Base-by-base conservation (phyloP, 2,329 filamentous ascomycete genomes). In the Pseudopithomyces chartarum region DNA sequence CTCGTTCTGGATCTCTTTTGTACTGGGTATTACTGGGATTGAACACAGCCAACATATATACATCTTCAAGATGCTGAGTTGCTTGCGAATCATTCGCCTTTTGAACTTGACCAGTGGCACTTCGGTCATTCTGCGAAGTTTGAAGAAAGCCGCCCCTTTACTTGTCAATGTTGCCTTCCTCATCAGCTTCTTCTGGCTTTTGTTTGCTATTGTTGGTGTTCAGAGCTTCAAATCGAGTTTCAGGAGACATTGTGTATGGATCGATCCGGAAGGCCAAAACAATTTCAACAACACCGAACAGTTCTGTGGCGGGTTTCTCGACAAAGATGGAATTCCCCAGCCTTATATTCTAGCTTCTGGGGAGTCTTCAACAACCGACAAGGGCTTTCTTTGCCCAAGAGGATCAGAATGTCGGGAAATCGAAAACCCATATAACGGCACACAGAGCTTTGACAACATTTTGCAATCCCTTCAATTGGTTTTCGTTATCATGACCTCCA, bases 401-500 rank as follows among this genome's bases (percentile, higher is more conserved):
- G 88, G 91, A 6, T 98, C 94, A 1, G 78, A 90, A 3, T 99
- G 95, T 70, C 82, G 97, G 17, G 87, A 97, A 76, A 86, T 88
- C 57, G 70, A 78, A 2, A 96, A 90, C 68, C 95, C 95, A 0
- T 92, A 86, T 74, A 91, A 91, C 66, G 87, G 86, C 50, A 99
- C 95, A 0, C 85, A 97, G 67, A 96, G 89, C 73, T 99, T 98
- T 70, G 95, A 99, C 79, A 94, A 98, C 71, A 96, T 99, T 39
- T 78, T 91, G 29, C 88, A 98, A 62, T 97, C 93, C 0, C 79
- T 98, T 51, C 92, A 99, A 77, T 81, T 98, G 56, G 93, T 99
- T 2, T 99, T 99, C 71, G 92, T 99, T 50, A 89, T 99, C 71
- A 99, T 99, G 91, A 97, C 92, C 68, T 94, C 92, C 47, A 99